These are phyloP conservation scores for Monilinia laxa DNA, from an alignment of 2,329 filamentous ascomycete genomes.

Conservation along the genomic window DNA sequence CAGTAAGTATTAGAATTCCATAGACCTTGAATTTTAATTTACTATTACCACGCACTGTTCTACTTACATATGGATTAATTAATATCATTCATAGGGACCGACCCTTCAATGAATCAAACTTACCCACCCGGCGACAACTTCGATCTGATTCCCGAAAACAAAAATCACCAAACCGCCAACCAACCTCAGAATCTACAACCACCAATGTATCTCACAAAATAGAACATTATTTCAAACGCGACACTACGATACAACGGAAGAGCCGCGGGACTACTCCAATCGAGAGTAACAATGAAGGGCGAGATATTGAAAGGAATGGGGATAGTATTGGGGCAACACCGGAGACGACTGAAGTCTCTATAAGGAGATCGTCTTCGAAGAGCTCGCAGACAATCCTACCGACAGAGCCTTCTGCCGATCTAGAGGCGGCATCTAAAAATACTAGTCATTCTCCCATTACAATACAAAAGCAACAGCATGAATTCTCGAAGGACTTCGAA, in stretches of 20 bases:
- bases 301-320: conserved; percentile 24
- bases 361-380: conserved; percentile 37
- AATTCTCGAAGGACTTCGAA: conserved; percentile 31
- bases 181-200: conserved; percentile 29
- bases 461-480: conserved; percentile 19
- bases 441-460: conserved; percentile 27
- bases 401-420: conserved; percentile 30
- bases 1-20: conserved; percentile 51
- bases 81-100: conserved; percentile 45
- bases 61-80: conserved; percentile 13
- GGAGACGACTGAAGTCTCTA: conserved; percentile 25
- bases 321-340: conserved; percentile 23
- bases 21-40: not conserved
- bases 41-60: not conserved
- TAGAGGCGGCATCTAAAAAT: conserved; percentile 33
- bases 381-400: conserved; percentile 38
- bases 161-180: conserved; percentile 38
- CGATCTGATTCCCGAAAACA: conserved; percentile 48
- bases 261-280: conserved; percentile 33
- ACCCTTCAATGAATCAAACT: conserved; percentile 52
- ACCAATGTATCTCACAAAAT: conserved; percentile 30
- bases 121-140: conserved; percentile 50
- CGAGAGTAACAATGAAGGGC: conserved; percentile 30
- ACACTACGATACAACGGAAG: conserved; percentile 35
- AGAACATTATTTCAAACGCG: conserved; percentile 30